Evolutionary conservation across 495 filamentous ascomycete species (phyloP), one percentile per base, ranked within the genome.

Genomic region (Parathielavia appendiculata): DNA sequence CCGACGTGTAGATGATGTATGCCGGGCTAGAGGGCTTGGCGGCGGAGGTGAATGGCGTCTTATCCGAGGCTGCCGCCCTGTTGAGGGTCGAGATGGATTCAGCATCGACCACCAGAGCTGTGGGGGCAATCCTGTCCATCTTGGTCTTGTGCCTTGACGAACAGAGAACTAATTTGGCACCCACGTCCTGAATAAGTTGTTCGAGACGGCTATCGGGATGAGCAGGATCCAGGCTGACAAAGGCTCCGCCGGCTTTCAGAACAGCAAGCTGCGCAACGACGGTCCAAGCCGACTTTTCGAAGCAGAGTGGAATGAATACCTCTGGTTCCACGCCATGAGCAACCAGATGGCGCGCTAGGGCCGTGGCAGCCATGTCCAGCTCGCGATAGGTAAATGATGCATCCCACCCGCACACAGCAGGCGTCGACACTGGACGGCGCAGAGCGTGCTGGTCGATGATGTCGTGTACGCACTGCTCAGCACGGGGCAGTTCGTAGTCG

Each of bases 1-100:
- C 78, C 59, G 79, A 77, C 1, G 83, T 85, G 60, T 79, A 86
- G 14, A 83, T 73, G n/a, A 85, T 67, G 61, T 81, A 88, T 16
- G 69, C 73, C 4, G 67, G 43, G 58, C 74, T 71, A 48, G 51
- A 60, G 63, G 51, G 73, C 14, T 50, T 59, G 26, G 69, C 66
- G 6, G 57, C 49, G 1, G 58, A 56, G 16, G 44, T 19, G 48
- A 66, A 49, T 44, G 30, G 49, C 4, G 20, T 17, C 22, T 35
- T 51, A 8, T 45, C 22, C 0, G 54, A 26, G 8, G 51, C 45
- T 0, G 34, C 13, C 5, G 43, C 14, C 14, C 46, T 1, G 41
- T 22, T 38, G 7, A 61, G 49, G 13, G 53, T 14, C 1, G 34
- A 19, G 5, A 51, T 38, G 20, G 61, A 58, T 1, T n/a, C 48